Conservation (phyloP, 345 rosid genomes). For the Melaleuca alternifolia region DNA sequence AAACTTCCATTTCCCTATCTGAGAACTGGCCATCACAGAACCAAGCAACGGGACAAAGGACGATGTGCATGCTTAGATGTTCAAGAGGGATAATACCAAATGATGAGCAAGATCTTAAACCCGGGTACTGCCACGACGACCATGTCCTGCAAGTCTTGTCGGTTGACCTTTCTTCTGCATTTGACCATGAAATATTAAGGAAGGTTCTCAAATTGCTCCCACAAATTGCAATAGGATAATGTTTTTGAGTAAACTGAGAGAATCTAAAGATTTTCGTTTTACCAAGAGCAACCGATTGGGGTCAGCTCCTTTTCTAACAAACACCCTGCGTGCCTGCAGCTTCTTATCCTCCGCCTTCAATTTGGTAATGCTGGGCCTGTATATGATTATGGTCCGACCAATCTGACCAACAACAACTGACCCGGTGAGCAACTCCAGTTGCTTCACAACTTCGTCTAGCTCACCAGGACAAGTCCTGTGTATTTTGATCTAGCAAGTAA, state of each 20-base stretch:
- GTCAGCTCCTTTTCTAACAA: conserved; percentile 16
- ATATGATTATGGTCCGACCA: conserved; percentile 75
- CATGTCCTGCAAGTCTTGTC: conserved; percentile 24
- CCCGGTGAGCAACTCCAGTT: conserved; percentile 54
- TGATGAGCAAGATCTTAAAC: not conserved
- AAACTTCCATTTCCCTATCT: not conserved
- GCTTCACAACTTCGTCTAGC: conserved; percentile 54
- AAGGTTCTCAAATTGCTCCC: not conserved
- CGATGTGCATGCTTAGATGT: not conserved
- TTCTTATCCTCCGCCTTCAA: conserved; percentile 78
- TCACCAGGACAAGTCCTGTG: conserved; percentile 74
- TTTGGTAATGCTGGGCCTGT: conserved; percentile 70
- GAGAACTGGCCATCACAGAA: not conserved
- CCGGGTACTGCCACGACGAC: conserved; percentile 29
- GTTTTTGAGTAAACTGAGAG: not conserved
- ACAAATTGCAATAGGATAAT: not conserved
- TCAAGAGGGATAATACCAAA: not conserved
- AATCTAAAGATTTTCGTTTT: not conserved
- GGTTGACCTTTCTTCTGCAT: conserved; percentile 33
- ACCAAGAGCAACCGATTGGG: conserved; percentile 21
- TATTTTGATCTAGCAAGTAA: conserved; percentile 47
- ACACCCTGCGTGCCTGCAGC: conserved; percentile 36
- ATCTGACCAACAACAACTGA: conserved; percentile 61
- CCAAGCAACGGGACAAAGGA: not conserved
- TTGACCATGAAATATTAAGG: not conserved